Percentiles rank a stretch among this genome's conserved stretches.
These are phyloP conservation scores for Fusarium sp. DNA, from an alignment of 2,329 filamentous ascomycete genomes.

Conservation along the genomic window DNA sequence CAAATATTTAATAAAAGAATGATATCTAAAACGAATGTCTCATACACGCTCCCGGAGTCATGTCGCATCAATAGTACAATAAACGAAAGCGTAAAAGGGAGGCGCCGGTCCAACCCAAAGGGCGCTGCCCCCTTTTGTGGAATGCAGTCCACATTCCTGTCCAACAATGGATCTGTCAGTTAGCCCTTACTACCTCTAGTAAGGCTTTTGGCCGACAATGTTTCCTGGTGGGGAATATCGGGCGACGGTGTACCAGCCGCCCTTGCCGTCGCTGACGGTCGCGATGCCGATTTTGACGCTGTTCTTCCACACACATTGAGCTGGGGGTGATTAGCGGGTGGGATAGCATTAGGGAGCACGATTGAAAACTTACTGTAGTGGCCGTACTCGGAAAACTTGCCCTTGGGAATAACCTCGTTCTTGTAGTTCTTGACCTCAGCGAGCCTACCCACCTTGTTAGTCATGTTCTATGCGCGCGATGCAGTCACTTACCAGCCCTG, in stretches of 20 bases:
- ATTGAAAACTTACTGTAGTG: constrained; percentile 42
- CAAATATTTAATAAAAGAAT: constrained; percentile 2
- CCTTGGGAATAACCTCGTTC: constrained; percentile 35
- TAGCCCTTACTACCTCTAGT: constrained; percentile 8
- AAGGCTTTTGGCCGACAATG: constrained; percentile 45
- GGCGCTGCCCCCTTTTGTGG: neutral
- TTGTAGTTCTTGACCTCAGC: constrained; percentile 35
- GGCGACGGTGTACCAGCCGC: constrained; percentile 49
- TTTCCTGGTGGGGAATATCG: constrained; percentile 51
- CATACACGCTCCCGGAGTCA: neutral
- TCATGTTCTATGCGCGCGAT: neutral
- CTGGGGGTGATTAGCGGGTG: constrained; percentile 1
- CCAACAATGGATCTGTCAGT: rapidly evolving
- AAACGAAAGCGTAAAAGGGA: constrained; percentile 24
- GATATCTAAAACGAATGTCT: constrained; percentile 1
- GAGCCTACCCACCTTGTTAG: constrained; percentile 6
- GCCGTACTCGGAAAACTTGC: constrained; percentile 40
- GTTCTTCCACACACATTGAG: constrained; percentile 49
- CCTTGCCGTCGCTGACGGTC: constrained; percentile 41
- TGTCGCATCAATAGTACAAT: neutral
- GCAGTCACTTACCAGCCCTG: constrained; percentile 24
- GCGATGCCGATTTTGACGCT: constrained; percentile 50
- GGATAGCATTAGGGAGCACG: rapidly evolving
- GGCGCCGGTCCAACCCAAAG: neutral
- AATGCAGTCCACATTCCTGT: no score